Base-by-base conservation (phyloP, 2,329 filamentous ascomycete species). In the Botrytis galanthina region DNA sequence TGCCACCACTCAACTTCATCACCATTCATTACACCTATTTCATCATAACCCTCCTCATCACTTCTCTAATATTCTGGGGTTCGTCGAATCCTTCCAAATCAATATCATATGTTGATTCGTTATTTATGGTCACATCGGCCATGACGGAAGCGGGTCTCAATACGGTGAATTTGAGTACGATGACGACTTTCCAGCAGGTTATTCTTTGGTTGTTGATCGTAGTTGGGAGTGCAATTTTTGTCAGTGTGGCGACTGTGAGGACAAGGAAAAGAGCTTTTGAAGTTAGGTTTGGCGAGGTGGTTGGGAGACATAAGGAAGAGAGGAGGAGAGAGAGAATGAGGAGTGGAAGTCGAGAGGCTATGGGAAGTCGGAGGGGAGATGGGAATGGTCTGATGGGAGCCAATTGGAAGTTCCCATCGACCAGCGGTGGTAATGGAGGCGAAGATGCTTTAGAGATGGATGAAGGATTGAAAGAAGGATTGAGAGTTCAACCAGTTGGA, bases 11-110 rank as follows among this genome's bases (percentile, higher is more conserved):
- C 74, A 90, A 90, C 77, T 91, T 88, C 80, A 87, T 91, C 77
- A 89, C 87, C 3, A 78, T 92, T 9, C 91, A 93, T 79, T 92
- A 92, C 81, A 80, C 85, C 69, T 93, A 92, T 81, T 93, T 93
- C 80, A 84, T 91, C 74, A 74, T 82, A 18, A 86, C 86, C 10
- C 85, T 84, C 70, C 79, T 92, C 9, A 44, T 91, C 32, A 84
- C 84, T 70, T 89, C 89, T 22, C 76, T 88, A 73, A 85, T 93
- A 70, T 90, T 92, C 78, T 93, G 87, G 85, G 85, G 84, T 14
- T 84, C 86, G 0, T 88, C 88, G 0, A 84, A 84, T 2, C 87
- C 88, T 0, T 79, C 81, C 29, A 80, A 82, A 70, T 87, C 84
- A 75, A 84, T 93, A 68, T 81, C 82, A 63, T 93, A 90, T 80